Conservation (phyloP, 2,329 filamentous ascomycete species). For the Aspergillus tamarii region DNA sequence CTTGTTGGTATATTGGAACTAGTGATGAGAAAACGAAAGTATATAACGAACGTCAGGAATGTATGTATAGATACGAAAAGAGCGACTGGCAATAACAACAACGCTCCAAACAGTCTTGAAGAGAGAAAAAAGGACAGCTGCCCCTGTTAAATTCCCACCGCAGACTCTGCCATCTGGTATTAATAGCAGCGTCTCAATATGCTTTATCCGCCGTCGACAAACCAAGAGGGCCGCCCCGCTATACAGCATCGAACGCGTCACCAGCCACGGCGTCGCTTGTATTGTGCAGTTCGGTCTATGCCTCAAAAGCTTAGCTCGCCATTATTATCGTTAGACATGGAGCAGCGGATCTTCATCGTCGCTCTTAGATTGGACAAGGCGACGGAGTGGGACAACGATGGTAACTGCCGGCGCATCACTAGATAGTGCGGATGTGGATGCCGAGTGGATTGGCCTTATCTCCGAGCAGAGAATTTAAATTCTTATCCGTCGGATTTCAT, state of each 20-base stretch:
- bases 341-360: not conserved
- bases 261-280: not conserved
- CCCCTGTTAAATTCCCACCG: slow-evolving; percentile 1
- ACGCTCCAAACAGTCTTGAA: not conserved
- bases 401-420: slow-evolving; percentile 1
- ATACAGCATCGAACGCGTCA: slow-evolving; percentile 16
- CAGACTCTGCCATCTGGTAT: slow-evolving; percentile 1
- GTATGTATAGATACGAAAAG: slow-evolving; percentile 4
- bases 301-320: slow-evolving; percentile 3
- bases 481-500: slow-evolving; percentile 1
- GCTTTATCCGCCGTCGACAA: not conserved
- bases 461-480: slow-evolving; percentile 10
- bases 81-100: slow-evolving; percentile 6
- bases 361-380: not conserved
- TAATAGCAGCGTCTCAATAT: slow-evolving; percentile 6
- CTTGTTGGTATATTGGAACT: not conserved
- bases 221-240: slow-evolving; percentile 8
- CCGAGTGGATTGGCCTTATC: slow-evolving; percentile 15
- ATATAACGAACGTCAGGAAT: slow-evolving; percentile 1
- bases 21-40: not conserved
- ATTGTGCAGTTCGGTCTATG: not conserved
- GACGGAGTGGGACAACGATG: slow-evolving; percentile 3
- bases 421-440: slow-evolving; percentile 4
- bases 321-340: not conserved
- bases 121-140: slow-evolving; percentile 3